phyloP scores from a whole-genome alignment of 768 basidiomycete species.

The Hericium rajendrae region DNA sequence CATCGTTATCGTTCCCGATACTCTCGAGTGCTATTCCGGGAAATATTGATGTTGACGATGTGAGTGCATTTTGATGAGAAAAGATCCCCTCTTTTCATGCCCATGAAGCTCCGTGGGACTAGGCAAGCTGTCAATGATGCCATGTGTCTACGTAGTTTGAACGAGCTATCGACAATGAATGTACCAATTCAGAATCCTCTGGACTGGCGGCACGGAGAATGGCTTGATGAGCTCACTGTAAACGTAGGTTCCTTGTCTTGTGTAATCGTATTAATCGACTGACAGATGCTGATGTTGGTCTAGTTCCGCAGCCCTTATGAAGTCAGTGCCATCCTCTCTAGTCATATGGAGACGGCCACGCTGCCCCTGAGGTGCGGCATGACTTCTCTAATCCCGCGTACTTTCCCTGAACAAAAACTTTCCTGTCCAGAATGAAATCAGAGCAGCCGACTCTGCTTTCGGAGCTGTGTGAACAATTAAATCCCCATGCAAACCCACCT shows the following conservation, averaged over 20 bases:
- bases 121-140: constrained; percentile 52
- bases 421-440: constrained; percentile 4
- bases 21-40: constrained; percentile 36
- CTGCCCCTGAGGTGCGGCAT: constrained; percentile 23
- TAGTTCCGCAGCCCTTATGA: constrained; percentile 21
- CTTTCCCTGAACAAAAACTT: too few species aligned
- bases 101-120: constrained; percentile 25
- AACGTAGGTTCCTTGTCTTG: constrained; percentile 15
- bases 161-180: constrained; percentile 20
- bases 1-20: constrained; percentile 46
- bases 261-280: too few species aligned
- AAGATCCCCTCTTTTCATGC: constrained; percentile 7
- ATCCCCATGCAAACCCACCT: constrained; percentile 41
- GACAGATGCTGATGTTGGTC: too few species aligned
- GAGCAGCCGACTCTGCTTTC: constrained; percentile 29
- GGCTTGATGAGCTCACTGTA: constrained; percentile 18
- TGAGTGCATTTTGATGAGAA: neutral
- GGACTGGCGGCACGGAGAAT: constrained; percentile 18
- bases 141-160: constrained; percentile 29
- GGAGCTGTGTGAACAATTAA: constrained; percentile 37
- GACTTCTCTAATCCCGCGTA: too few species aligned
- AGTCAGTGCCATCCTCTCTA: constrained; percentile 26
- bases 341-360: constrained; percentile 28
- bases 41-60: neutral
- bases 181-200: constrained; percentile 24